Evolutionary conservation across 148 eudicot genomes (phyloP).

Genomic region (Heliosperma pusillum): DNA sequence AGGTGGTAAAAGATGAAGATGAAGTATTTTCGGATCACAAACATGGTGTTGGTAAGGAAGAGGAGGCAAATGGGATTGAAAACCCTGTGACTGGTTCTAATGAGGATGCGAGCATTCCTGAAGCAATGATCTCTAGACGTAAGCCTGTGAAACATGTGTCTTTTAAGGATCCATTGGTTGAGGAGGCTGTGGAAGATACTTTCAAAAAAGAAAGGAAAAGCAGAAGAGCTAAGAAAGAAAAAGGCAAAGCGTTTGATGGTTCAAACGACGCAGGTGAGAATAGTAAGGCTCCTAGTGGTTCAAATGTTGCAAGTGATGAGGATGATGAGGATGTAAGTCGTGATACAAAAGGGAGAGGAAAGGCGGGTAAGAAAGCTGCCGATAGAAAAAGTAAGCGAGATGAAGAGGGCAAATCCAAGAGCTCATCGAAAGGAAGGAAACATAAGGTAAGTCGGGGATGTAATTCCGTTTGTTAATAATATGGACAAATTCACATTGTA

Average conservation of each 20-base stretch:
- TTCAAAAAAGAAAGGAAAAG: slow-evolving; percentile 64
- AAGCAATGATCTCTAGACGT: slow-evolving; percentile 63
- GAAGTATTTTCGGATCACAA: slow-evolving; percentile 43
- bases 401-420: slow-evolving; percentile 46
- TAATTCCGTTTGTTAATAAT: background rate
- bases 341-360: slow-evolving; percentile 21
- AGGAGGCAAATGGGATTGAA: slow-evolving; percentile 22
- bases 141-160: slow-evolving; percentile 37
- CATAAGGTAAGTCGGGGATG: slow-evolving; percentile 52
- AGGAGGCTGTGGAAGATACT: slow-evolving; percentile 55
- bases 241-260: slow-evolving; percentile 29
- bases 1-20: slow-evolving; percentile 22
- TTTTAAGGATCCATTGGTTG: slow-evolving; percentile 22
- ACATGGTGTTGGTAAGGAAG: slow-evolving; percentile 29
- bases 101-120: slow-evolving; percentile 57
- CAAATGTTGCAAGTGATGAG: slow-evolving; percentile 25
- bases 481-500: background rate
- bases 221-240: slow-evolving; percentile 62
- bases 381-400: slow-evolving; percentile 59
- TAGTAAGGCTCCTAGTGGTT: slow-evolving; percentile 25
- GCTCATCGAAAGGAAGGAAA: slow-evolving; percentile 63
- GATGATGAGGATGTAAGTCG: slow-evolving; percentile 30
- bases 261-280: slow-evolving; percentile 25
- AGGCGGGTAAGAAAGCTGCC: slow-evolving; percentile 37
- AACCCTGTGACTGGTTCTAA: slow-evolving; percentile 33